Evolutionary conservation across 2,329 filamentous ascomycete genomes (phyloP).

Genomic region (Fonsecaea pedrosoi): DNA sequence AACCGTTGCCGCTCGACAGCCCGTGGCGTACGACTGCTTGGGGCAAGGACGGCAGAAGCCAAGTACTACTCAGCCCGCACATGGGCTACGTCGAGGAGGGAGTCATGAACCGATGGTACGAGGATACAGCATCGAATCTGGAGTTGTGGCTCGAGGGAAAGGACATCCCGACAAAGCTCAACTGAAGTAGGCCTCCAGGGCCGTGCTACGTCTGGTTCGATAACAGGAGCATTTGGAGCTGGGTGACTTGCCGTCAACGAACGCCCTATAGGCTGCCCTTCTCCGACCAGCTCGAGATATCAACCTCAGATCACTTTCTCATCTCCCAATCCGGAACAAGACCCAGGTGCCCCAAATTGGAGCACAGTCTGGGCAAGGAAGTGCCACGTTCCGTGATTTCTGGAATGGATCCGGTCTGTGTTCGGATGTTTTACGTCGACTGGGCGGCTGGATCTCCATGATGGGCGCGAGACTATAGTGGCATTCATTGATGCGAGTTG

Average conservation of each 20-base stretch:
- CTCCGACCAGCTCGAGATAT: not conserved
- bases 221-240: not conserved
- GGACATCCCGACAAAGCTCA: slow-evolving; percentile 46
- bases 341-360: not conserved
- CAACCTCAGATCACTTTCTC: not conserved
- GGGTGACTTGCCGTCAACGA: not conserved
- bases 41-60: slow-evolving; percentile 69
- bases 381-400: not conserved
- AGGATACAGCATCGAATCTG: slow-evolving; percentile 71
- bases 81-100: slow-evolving; percentile 78
- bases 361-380: not conserved
- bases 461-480: not conserved
- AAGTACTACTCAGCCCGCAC: slow-evolving; percentile 76
- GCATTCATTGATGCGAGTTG: not conserved
- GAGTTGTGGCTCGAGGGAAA: slow-evolving; percentile 67
- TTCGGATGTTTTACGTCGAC: not conserved
- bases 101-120: slow-evolving; percentile 70
- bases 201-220: not conserved
- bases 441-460: not conserved
- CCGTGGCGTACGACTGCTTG: slow-evolving; percentile 69
- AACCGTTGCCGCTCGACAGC: slow-evolving; percentile 69
- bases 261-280: not conserved
- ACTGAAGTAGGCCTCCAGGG: not conserved
- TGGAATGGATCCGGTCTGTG: not conserved
- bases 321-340: not conserved